Percentiles rank a stretch among this genome's conserved stretches.
Conservation (phyloP, 2,329 filamentous ascomycete genomes). For the Diaporthe sp. region DNA sequence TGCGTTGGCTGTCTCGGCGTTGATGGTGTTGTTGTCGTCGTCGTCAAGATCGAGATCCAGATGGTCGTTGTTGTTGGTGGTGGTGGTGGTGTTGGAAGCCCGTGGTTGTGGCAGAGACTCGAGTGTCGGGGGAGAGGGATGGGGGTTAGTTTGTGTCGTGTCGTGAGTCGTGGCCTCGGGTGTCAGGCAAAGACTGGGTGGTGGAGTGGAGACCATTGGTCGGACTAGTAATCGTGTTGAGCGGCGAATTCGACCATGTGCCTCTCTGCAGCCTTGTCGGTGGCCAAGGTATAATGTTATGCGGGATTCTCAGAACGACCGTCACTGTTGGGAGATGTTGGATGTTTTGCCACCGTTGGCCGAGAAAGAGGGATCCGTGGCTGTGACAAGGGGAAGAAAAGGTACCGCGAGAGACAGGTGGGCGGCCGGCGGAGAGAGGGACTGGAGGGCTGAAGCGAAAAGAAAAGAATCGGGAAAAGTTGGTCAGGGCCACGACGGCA, state of each 20-base stretch:
- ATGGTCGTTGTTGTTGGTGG: not conserved
- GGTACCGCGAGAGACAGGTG: conserved; percentile 19
- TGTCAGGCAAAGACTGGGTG: conserved; percentile 33
- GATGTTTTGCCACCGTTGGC: conserved; percentile 21
- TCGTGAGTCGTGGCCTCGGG: conserved; percentile 36
- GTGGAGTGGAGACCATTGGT: conserved; percentile 34
- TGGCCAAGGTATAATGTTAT: conserved; percentile 4
- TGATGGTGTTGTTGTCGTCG: not conserved
- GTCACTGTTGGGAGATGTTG: conserved; percentile 18
- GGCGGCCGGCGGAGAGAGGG: conserved; percentile 22
- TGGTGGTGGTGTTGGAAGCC: not conserved
- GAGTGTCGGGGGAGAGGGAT: conserved; percentile 22
- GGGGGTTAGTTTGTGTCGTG: conserved; percentile 28
- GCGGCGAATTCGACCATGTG: conserved; percentile 19
- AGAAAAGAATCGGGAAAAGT: conserved; percentile 27
- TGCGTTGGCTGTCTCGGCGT: not conserved
- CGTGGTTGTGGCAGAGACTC: conserved; percentile 9
- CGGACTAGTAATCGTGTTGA: conserved; percentile 29
- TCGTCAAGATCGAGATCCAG: not conserved
- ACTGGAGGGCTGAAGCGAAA: conserved; percentile 9
- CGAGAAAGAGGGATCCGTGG: conserved; percentile 17
- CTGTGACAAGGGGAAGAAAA: conserved; percentile 7
- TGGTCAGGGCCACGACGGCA: conserved; percentile 29
- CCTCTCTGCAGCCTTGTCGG: conserved; percentile 6
- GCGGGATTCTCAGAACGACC: conserved; percentile 10